Conservation (phyloP, 768 basidiomycete species). For the Naganishia antarctica region DNA sequence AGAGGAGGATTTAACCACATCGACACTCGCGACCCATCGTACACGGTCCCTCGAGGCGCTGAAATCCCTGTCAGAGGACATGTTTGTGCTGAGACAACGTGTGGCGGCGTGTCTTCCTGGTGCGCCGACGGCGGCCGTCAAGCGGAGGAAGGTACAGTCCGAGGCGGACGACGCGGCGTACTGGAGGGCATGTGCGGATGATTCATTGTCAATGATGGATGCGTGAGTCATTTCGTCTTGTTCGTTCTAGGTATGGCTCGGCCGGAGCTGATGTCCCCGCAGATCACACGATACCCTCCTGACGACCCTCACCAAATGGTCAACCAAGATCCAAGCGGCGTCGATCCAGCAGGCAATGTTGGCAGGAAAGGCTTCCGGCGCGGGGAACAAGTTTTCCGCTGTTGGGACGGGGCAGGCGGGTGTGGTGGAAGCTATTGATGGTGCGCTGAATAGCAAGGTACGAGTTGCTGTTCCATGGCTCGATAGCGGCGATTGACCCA, state of each 20-base stretch:
- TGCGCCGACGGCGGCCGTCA: slow-evolving; percentile 5
- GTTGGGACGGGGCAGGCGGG: slow-evolving; percentile 31
- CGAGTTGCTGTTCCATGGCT: too few relatives aligned
- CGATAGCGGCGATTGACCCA: too few relatives aligned
- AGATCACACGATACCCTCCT: slow-evolving; percentile 62
- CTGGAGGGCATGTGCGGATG: slow-evolving; percentile 35
- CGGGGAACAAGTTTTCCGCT: slow-evolving; percentile 54
- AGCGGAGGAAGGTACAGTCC: slow-evolving; percentile 26
- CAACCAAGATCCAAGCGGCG: slow-evolving; percentile 87
- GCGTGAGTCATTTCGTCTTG: slow-evolving; percentile 35
- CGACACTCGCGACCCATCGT: slow-evolving; percentile 6
- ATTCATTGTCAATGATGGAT: slow-evolving; percentile 35
- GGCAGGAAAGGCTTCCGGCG: slow-evolving; percentile 58
- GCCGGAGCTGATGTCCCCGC: slow-evolving; percentile 30
- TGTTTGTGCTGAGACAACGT: slow-evolving; percentile 5
- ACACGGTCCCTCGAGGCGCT: background rate
- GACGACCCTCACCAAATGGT: slow-evolving; percentile 87
- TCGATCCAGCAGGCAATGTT: slow-evolving; percentile 57
- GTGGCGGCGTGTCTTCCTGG: background rate
- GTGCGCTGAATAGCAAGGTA: slow-evolving; percentile 54
- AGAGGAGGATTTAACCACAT: background rate
- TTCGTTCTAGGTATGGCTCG: slow-evolving; percentile 41
- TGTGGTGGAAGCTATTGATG: slow-evolving; percentile 71
- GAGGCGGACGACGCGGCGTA: slow-evolving; percentile 31
- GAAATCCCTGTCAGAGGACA: slow-evolving; percentile 12